Conservation (phyloP, 83 land plant species). For the Picea engelmannii region DNA sequence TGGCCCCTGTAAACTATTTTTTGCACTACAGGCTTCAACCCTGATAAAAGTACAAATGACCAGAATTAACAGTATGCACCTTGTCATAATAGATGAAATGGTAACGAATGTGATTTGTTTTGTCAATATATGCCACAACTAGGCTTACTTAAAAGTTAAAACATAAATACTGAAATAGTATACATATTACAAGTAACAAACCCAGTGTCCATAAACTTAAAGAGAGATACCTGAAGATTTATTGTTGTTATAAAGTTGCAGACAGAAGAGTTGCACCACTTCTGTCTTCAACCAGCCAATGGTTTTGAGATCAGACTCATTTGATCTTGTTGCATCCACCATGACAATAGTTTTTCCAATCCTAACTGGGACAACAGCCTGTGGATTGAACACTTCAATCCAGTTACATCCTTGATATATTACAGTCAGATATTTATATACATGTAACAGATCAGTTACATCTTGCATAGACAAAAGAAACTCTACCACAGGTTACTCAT, state of each 20-base stretch:
- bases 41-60: constrained; percentile 30
- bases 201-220: not conserved
- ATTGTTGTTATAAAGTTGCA: constrained; percentile 42
- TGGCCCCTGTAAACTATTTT: constrained; percentile 30
- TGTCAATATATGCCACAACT: not conserved
- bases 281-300: constrained; percentile 44
- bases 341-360: constrained; percentile 42
- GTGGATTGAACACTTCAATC: constrained; percentile 12
- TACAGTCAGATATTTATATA: not conserved
- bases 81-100: not conserved
- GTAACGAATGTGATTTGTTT: not conserved
- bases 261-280: constrained; percentile 46
- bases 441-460: not conserved
- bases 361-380: constrained; percentile 38
- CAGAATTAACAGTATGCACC: not conserved
- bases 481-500: not conserved
- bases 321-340: constrained; percentile 21
- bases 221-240: constrained; percentile 45
- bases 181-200: not conserved
- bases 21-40: constrained; percentile 53
- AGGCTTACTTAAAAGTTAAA: not conserved
- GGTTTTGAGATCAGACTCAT: constrained; percentile 18
- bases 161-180: not conserved
- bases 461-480: not conserved
- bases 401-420: not conserved